Base-by-base conservation (phyloP, 495 filamentous ascomycete genomes). In the Sordaria brevicollis region DNA sequence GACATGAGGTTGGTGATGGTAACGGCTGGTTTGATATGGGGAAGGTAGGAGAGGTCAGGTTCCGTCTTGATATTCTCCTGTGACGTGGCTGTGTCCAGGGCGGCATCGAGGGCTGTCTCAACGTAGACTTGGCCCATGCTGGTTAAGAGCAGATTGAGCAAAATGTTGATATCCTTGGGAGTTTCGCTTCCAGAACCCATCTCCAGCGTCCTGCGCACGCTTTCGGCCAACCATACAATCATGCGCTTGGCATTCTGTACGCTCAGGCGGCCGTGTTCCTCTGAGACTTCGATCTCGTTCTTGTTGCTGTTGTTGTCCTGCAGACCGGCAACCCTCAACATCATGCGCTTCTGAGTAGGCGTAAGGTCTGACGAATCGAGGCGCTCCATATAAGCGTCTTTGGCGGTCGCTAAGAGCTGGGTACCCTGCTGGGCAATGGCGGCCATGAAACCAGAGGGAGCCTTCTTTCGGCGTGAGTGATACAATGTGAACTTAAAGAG, bases 141-240 rank as follows among this genome's bases (percentile, higher is more conserved):
- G 17, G 89, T 87, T 31, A 97, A 86, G 1, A 99, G 87, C 8
- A 98, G 87, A 77, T 90, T 91, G 43, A 97, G 83, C 19, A 97
- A 85, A 69, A 92, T 89, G n/a, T 89, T 88, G 43, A 98, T 92
- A 79, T 99, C 96, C 79, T 95, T 98, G 34, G 95, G 93, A 10
- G 93, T 97, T 71, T 98, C 96, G 71, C 86, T 92, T 57, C 88
- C 88, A 29, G 91, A 90, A 37, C 90, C 92, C 49, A 99, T 84
- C 76, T 99, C 96, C 35, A 99, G 84, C 0, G 92, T 91, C 71
- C 96, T 84, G n/a, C 94, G 92, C 66, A 99, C 94, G 68, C 91
- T 93, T 81, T 99, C 96, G 35, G 96, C 95, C 34, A 99, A 84
- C 96, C 96, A 99, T 74, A 91, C 96, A 36, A 99, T 85, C 93